Evolutionary conservation across 1,284 basidiomycete genomes (phyloP).

Genomic region (Mycosarcoma mackinlayi): DNA sequence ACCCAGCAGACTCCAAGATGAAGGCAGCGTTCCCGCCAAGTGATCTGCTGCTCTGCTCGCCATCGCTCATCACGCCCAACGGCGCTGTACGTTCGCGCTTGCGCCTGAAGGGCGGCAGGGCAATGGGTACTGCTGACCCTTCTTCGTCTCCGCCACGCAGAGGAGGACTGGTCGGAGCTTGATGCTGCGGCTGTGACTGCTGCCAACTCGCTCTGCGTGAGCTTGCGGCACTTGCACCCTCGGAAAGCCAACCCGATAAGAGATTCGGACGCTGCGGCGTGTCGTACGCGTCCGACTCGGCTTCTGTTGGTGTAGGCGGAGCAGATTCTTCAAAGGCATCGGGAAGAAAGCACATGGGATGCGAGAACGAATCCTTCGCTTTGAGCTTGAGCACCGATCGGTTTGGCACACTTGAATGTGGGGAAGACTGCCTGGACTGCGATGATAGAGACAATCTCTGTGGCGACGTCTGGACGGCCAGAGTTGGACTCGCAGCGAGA

Average conservation of each 20-base stretch:
- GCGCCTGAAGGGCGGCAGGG: constrained; percentile 36
- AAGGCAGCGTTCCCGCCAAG: constrained; percentile 41
- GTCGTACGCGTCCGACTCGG: constrained; percentile 27
- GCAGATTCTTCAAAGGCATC: constrained; percentile 52
- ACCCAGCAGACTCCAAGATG: constrained; percentile 34
- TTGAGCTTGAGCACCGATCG: constrained; percentile 15
- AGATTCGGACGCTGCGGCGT: constrained; percentile 20
- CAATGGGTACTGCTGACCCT: constrained; percentile 25
- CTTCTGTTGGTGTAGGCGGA: constrained; percentile 37
- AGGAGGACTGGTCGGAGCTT: neutral
- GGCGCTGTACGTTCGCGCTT: constrained; percentile 21
- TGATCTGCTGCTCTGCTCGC: constrained; percentile 27
- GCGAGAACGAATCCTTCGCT: constrained; percentile 34
- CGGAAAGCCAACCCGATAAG: constrained; percentile 39
- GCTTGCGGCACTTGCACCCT: constrained; percentile 35
- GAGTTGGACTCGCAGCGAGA: neutral
- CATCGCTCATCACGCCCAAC: constrained; percentile 27
- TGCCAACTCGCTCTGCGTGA: constrained; percentile 46
- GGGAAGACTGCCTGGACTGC: constrained; percentile 15
- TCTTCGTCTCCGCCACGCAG: neutral
- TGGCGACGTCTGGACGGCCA: constrained; percentile 9
- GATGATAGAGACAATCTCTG: neutral
- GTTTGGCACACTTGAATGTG: constrained; percentile 4
- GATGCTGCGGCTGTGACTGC: constrained; percentile 8
- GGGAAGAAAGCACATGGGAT: constrained; percentile 50